Percentiles rank a stretch among this genome's conserved stretches.
Conservation (phyloP, 108 stramenopile genomes). For the Bacterosira constricta region DNA sequence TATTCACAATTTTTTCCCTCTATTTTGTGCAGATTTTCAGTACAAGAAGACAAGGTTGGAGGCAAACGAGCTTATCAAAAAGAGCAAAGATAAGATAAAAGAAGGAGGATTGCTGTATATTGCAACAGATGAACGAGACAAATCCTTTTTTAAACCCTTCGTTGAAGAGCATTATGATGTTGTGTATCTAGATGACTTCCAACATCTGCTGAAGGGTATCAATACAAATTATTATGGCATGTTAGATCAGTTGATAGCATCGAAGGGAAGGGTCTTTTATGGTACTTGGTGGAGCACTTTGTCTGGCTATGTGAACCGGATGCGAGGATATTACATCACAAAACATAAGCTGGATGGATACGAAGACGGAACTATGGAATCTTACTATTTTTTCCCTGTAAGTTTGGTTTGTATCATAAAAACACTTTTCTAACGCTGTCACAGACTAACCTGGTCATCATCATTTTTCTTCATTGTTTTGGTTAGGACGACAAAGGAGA, state of each 20-base stretch:
- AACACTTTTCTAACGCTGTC: too few relatives aligned
- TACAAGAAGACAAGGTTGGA: constrained; percentile 50
- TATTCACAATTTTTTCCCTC: too few relatives aligned
- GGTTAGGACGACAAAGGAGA: constrained; percentile 44
- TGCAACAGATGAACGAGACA: constrained; percentile 73
- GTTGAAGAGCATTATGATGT: constrained; percentile 69
- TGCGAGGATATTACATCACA: constrained; percentile 76
- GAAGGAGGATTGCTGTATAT: constrained; percentile 49
- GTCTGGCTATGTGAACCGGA: constrained; percentile 83
- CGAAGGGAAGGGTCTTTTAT: constrained; percentile 70
- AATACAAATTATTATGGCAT: constrained; percentile 84
- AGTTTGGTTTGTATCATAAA: too few relatives aligned
- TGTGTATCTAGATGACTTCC: constrained; percentile 83
- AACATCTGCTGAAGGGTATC: constrained; percentile 47
- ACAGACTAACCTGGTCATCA: too few relatives aligned
- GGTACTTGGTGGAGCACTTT: constrained; percentile 85
- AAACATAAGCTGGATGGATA: constrained; percentile 61
- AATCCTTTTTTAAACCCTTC: constrained; percentile 77
- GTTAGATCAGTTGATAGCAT: constrained; percentile 86
- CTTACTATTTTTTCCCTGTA: constrained; percentile 61
- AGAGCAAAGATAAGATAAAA: constrained; percentile 46
- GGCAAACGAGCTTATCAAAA: constrained; percentile 36
- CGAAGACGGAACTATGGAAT: constrained; percentile 65
- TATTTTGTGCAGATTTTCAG: constrained; percentile 28
- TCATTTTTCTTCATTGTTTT: too few relatives aligned